Evolutionary conservation across 805 yeast species (phyloP).

Genomic region (Ogataea pignaliae): DNA sequence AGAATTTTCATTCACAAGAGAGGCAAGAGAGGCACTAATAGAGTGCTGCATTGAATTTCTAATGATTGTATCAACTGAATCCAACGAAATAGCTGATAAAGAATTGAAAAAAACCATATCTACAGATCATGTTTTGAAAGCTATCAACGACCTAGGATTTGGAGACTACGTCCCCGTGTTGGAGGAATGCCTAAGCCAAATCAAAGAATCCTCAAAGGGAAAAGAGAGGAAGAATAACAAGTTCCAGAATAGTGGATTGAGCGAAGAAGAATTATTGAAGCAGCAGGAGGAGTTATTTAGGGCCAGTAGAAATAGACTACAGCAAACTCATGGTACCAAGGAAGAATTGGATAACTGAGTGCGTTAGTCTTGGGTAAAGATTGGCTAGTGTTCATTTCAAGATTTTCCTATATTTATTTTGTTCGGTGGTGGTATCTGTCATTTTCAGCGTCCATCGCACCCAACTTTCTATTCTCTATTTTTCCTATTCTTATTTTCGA

Average conservation of each 20-base stretch:
- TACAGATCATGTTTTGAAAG: slow-evolving; percentile 90
- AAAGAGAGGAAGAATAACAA: slow-evolving; percentile 90
- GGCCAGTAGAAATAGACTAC: slow-evolving; percentile 32
- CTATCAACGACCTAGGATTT: slow-evolving; percentile 83
- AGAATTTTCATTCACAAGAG: slow-evolving; percentile 86
- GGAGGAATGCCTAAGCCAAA: slow-evolving; percentile 75
- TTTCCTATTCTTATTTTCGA: neutral
- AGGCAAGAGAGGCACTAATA: slow-evolving; percentile 90
- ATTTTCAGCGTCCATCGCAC: too few species aligned
- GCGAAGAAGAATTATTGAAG: slow-evolving; percentile 86
- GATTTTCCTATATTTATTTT: slow-evolving; percentile 3
- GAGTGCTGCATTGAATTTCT: slow-evolving; percentile 96
- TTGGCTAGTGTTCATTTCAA: slow-evolving; percentile 1
- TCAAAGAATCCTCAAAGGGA: slow-evolving; percentile 81
- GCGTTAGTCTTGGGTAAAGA: neutral
- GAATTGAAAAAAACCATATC: slow-evolving; percentile 96
- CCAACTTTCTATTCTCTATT: neutral
- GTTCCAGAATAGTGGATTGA: slow-evolving; percentile 85
- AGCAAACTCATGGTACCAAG: slow-evolving; percentile 17
- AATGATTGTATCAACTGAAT: slow-evolving; percentile 89
- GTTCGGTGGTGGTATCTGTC: neutral
- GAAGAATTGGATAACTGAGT: slow-evolving; percentile 15
- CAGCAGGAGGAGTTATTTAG: slow-evolving; percentile 93
- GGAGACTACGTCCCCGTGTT: slow-evolving; percentile 78
- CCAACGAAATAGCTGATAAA: slow-evolving; percentile 93